phyloP scores from a whole-genome alignment of 371 early-diverging fungal genomes.

The Apophysomyces sp. region DNA sequence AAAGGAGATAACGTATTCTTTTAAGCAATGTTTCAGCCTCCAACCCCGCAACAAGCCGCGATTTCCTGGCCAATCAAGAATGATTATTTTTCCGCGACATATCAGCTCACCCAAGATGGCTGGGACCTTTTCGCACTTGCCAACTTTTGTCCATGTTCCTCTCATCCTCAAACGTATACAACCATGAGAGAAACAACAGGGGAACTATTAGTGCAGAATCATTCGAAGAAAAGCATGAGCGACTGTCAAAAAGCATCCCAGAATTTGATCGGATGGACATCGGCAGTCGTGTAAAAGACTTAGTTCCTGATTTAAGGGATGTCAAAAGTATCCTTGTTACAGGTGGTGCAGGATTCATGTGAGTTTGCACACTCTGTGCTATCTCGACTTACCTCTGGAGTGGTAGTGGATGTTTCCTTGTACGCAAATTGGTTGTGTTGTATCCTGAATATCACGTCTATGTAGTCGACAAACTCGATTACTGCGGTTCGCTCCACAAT shows the following conservation, averaged over 20 bases:
- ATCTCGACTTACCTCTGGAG: not conserved
- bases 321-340: constrained; percentile 73
- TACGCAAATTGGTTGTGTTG: constrained; percentile 57
- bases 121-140: no score
- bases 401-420: constrained; percentile 60
- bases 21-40: no score
- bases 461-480: constrained; percentile 81
- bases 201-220: not conserved
- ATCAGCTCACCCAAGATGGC: no score
- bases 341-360: constrained; percentile 92
- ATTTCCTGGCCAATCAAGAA: no score
- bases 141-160: not conserved
- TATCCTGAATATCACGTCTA: constrained; percentile 75
- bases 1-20: no score
- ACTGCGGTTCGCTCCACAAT: constrained; percentile 74
- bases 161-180: not conserved
- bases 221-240: constrained; percentile 20
- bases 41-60: no score
- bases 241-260: constrained; percentile 25
- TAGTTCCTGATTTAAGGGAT: constrained; percentile 29
- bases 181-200: not conserved
- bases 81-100: no score
- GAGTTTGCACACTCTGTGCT: constrained; percentile 15
- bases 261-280: constrained; percentile 49
- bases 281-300: constrained; percentile 33